Percentiles rank a stretch among this genome's conserved stretches.
Evolutionary conservation across 305 asterid genomes (phyloP).

Genomic region (Rubia peregrina): DNA sequence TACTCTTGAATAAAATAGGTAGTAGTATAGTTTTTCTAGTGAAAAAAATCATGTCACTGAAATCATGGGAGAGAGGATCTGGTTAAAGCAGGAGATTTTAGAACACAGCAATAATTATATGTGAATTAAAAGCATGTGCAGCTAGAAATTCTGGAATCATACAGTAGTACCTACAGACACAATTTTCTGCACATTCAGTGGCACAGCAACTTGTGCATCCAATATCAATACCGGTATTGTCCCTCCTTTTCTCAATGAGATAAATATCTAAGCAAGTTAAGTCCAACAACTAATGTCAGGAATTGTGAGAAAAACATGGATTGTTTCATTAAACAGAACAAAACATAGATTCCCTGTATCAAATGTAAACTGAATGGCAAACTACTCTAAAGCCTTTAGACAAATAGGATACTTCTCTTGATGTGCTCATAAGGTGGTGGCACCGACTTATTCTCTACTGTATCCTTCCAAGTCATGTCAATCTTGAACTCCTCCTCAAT

Average conservation of each 20-base stretch:
- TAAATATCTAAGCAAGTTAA: constrained; percentile 67
- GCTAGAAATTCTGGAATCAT: background rate
- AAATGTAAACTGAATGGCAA: constrained; percentile 6
- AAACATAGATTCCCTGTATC: background rate
- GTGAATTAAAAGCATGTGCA: background rate
- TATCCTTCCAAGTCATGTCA: constrained; percentile 66
- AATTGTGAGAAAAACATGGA: background rate
- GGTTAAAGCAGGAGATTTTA: background rate
- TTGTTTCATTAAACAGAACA: background rate
- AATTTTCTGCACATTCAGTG: constrained; percentile 54
- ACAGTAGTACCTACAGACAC: constrained; percentile 76
- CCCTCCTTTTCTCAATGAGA: constrained; percentile 75
- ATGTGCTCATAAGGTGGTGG: constrained; percentile 67
- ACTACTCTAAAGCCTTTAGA: constrained; percentile 20
- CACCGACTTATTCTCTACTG: constrained; percentile 40
- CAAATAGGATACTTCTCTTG: constrained; percentile 80
- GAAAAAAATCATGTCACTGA: background rate
- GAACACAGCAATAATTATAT: background rate
- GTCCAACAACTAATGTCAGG: constrained; percentile 14
- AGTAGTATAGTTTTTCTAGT: background rate
- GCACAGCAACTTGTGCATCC: constrained; percentile 84
- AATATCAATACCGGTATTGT: constrained; percentile 42
- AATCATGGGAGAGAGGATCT: background rate
- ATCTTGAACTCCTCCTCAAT: constrained; percentile 65
- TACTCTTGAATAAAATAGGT: background rate